Evolutionary conservation across 805 yeast genomes (phyloP), one percentile per base, ranked within the genome.

Genomic region (Kodamaea fukazawae): DNA sequence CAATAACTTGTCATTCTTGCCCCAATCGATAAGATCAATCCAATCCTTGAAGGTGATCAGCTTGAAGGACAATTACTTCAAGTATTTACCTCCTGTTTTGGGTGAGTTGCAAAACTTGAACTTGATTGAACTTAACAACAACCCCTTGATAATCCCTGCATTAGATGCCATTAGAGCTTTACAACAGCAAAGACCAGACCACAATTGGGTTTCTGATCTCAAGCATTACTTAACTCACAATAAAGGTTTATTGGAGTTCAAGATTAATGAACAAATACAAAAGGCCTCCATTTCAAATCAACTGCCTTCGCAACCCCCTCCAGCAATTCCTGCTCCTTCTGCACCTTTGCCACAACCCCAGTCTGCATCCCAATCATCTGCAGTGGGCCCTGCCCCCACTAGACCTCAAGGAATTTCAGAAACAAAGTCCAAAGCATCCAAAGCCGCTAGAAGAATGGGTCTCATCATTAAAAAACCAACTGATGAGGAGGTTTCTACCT

Each of bases 401-500:
- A 45, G 72, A 27, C 53, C 63, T 2, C 51, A 61, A 36, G 55
- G 63, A 22, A 51, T 61, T 4, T 59, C 68, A 2, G 75, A 72
- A 42, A 63, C 65, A 23, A 65, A 65, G n/a, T 36, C 49, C n/a
- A 54, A 55, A 33, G 67, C 81, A 6, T 73, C 84, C n/a, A 71
- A 79, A 40, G 86, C 87, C 4, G 78, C 86, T 0, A 78, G 83
- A 53, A 67, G 91, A 46, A 83, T 82, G 89, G 91, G 90, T 0
- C 74, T 84, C 39, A 78, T 84, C 28, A 75, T 78, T 38, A 77
- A 75, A 40, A 71, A 63, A 37, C 54, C 65, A 1, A 61, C 57
- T 7, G 66, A 58, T 6, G 38, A 34, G 15, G 49, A 41, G 14
- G 22, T 8, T 12, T 30, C 33, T 5, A 30, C 7, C 15, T 11